Base-by-base conservation (phyloP, 192 early-diverging fungal species). In the Endogone sp. region DNA sequence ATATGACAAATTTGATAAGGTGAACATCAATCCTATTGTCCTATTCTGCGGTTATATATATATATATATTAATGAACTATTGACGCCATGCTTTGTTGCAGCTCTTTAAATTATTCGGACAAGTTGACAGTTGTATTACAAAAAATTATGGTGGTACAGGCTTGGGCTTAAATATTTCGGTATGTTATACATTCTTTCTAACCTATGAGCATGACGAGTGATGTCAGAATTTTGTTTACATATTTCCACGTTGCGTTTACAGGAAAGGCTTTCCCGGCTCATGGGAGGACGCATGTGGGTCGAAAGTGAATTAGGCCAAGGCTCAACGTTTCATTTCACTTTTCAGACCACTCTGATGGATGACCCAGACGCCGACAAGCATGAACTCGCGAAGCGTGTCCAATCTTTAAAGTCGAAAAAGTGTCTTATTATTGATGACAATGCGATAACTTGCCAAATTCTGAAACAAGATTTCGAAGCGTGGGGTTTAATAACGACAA, bases 221-320 rank as follows among this genome's bases (percentile, higher is more conserved):
- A 13, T 4, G 13, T 8, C 37, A 44, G 37, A 13, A 44, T 4
- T 44, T 44, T 13, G 13, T 13, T 44, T 4, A 44, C 4, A 44
- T 44, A 44, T 44, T 44, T 44, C 37, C 6, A 8, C 13, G 4
- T 4, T 44, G 13, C 4, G 13, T 8, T 44, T 44, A 13, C 37
- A 44, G 37, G 37, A 44, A 44, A 44, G 37, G 13, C 72, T 91
- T 2, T 79, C 79, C 25, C 81, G 87, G 71, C 64, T 86, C 60
- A 91, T 91, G 89, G 86, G 87, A 21, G 89, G 86, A 29, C 72
- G 75, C 6, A 76, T 91, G 64, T 86, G 86, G 84, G 85, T 86
- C 16, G 76, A 81, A 54, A 84, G 84, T 27, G 67, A 71, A 37
- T 73, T 75, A 32, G 80, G 79, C n/a, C 71, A 83, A 20, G 88